These are phyloP conservation scores for Cladosporium austrohemisphaericum DNA, from an alignment of 2,329 filamentous ascomycete genomes.

Conservation along the genomic window DNA sequence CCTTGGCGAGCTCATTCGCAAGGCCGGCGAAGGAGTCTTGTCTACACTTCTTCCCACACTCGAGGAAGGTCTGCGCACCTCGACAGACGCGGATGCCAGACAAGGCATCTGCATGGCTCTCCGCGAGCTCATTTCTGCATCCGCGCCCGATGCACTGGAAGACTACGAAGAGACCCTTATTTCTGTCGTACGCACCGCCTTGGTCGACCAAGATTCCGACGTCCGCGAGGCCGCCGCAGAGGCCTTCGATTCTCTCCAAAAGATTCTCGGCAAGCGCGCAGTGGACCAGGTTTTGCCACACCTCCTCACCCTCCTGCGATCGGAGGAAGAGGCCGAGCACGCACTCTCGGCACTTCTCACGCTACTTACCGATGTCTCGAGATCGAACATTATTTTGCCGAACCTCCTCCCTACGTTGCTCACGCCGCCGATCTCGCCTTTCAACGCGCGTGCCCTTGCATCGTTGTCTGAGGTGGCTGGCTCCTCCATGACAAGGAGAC, in stretches of 20 bases:
- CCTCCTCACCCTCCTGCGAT: constrained; percentile 82
- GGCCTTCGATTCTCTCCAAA: constrained; percentile 92
- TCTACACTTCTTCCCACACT: constrained; percentile 84
- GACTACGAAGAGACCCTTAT: constrained; percentile 95
- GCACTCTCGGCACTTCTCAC: constrained; percentile 89
- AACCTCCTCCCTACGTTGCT: constrained; percentile 93
- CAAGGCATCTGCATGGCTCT: constrained; percentile 97
- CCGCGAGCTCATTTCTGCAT: constrained; percentile 86
- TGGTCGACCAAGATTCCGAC: constrained; percentile 84
- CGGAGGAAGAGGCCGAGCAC: constrained; percentile 83
- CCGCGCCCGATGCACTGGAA: constrained; percentile 81
- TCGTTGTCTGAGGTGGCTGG: constrained; percentile 90
- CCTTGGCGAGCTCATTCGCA: constrained; percentile 91
- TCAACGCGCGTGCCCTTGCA: constrained; percentile 91
- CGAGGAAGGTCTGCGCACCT: constrained; percentile 82
- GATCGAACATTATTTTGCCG: constrained; percentile 93
- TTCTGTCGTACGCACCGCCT: constrained; percentile 84
- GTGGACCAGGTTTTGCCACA: constrained; percentile 94
- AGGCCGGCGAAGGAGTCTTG: constrained; percentile 90
- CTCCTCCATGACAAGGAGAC: constrained; percentile 80
- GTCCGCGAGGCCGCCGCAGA: constrained; percentile 95
- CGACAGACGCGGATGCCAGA: constrained; percentile 86
- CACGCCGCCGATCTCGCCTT: constrained; percentile 82
- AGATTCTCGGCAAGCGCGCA: constrained; percentile 87
- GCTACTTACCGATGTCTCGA: constrained; percentile 84